Evolutionary conservation across 2,329 filamentous ascomycete genomes (phyloP).

Genomic region (Phaeosphaeriaceae sp.): DNA sequence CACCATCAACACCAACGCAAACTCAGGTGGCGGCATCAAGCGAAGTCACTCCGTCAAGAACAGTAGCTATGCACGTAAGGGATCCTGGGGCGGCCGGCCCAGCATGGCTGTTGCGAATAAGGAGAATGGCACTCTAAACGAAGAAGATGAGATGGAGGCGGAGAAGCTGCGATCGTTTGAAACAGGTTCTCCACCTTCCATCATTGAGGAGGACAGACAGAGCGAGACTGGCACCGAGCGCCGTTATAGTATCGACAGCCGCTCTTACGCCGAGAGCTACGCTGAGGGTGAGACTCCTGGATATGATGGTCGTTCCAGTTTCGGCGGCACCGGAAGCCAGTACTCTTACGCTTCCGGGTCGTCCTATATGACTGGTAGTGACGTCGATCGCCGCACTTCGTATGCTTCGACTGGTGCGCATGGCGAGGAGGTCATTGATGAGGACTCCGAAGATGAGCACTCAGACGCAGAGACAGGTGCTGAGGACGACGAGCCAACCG

Average conservation of each 20-base stretch:
- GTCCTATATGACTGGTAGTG: conserved; percentile 56
- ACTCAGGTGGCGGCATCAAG: conserved; percentile 61
- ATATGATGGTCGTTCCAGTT: conserved; percentile 48
- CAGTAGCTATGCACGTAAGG: conserved; percentile 41
- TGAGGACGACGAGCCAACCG: conserved; percentile 39
- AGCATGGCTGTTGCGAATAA: conserved; percentile 50
- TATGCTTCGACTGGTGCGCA: conserved; percentile 47
- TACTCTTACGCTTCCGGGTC: conserved; percentile 57
- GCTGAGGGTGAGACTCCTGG: conserved; percentile 45
- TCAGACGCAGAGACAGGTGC: conserved; percentile 38
- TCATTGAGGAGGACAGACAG: conserved; percentile 37
- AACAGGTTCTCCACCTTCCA: conserved; percentile 27
- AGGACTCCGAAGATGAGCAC: conserved; percentile 38
- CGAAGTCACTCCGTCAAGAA: conserved; percentile 52
- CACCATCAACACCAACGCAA: conserved; percentile 33
- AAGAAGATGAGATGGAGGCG: conserved; percentile 51
- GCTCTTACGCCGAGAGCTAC: conserved; percentile 45
- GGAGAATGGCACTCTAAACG: conserved; percentile 56
- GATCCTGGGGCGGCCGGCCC: conserved; percentile 44
- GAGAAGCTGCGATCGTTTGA: conserved; percentile 20
- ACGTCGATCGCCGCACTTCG: conserved; percentile 53
- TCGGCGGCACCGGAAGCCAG: conserved; percentile 51
- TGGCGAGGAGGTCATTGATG: conserved; percentile 36
- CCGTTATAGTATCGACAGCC: conserved; percentile 44
- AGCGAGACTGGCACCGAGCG: conserved; percentile 51